Conservation (phyloP, 306 rosid species). For the Cicer bijugum region DNA sequence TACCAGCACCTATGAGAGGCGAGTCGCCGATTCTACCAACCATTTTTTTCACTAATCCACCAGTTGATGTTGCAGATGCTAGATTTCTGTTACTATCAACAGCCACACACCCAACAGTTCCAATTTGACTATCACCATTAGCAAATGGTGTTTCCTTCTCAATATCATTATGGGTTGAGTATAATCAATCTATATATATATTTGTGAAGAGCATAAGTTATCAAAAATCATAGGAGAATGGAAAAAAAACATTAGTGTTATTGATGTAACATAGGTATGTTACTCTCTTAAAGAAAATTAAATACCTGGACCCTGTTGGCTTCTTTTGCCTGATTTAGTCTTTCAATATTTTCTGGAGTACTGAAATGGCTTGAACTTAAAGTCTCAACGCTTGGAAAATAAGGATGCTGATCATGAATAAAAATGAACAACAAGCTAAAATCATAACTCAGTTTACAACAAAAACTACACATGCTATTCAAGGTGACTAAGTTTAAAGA, state of each 20-base stretch:
- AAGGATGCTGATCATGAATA: constrained; percentile 14
- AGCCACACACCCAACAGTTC: constrained; percentile 94
- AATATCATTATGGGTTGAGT: constrained; percentile 62
- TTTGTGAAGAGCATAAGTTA: constrained; percentile 28
- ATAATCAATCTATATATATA: constrained; percentile 68
- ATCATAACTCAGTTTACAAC: neutral
- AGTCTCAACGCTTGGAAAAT: constrained; percentile 67
- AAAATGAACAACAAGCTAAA: constrained; percentile 16
- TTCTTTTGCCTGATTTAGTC: constrained; percentile 78
- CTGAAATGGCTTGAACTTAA: constrained; percentile 67
- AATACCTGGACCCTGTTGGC: constrained; percentile 83
- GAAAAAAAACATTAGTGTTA: neutral
- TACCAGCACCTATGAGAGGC: constrained; percentile 81
- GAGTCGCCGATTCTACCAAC: constrained; percentile 90
- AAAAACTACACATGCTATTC: neutral
- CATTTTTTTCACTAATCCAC: constrained; percentile 91
- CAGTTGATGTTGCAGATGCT: constrained; percentile 91
- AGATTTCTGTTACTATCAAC: constrained; percentile 72
- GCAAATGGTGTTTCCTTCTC: constrained; percentile 52
- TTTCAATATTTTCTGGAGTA: constrained; percentile 71
- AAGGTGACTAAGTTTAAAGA: neutral
- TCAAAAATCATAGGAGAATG: constrained; percentile 5
- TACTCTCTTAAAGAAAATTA: neutral
- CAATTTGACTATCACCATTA: constrained; percentile 74
- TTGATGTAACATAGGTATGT: constrained; percentile 21